phyloP scores from a whole-genome alignment of 2,329 filamentous ascomycete species.

The Hymenoscyphus repandus region DNA sequence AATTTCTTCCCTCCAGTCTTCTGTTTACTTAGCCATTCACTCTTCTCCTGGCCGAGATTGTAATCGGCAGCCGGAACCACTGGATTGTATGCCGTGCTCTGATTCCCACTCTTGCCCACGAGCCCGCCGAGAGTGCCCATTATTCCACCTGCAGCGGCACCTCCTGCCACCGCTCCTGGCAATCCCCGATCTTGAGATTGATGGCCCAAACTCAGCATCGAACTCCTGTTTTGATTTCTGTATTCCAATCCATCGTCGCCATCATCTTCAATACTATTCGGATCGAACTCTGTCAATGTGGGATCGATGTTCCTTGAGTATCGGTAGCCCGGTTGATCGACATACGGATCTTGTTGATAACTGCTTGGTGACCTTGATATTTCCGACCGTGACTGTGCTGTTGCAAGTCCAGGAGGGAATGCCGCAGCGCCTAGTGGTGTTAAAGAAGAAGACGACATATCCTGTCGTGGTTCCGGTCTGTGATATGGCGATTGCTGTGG shows the following conservation, averaged over 20 bases:
- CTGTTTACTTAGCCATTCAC: slow-evolving; percentile 57
- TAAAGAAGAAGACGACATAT: slow-evolving; percentile 23
- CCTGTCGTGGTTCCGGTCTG: slow-evolving; percentile 11
- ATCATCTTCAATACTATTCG: slow-evolving; percentile 77
- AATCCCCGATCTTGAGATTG: slow-evolving; percentile 17
- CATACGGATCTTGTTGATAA: slow-evolving; percentile 24
- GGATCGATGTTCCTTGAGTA: slow-evolving; percentile 29
- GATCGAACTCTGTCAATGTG: slow-evolving; percentile 41
- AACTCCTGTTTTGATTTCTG: slow-evolving; percentile 46
- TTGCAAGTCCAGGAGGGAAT: slow-evolving; percentile 24
- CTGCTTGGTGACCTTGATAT: slow-evolving; percentile 22
- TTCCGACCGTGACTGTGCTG: slow-evolving; percentile 24
- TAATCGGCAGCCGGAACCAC: slow-evolving; percentile 15
- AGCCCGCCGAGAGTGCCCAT: slow-evolving; percentile 27
- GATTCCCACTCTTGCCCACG: slow-evolving; percentile 23
- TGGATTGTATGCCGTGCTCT: slow-evolving; percentile 26
- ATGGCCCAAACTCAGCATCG: slow-evolving; percentile 35
- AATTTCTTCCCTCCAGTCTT: slow-evolving; percentile 58
- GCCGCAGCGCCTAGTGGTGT: slow-evolving; percentile 29
- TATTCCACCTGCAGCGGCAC: slow-evolving; percentile 38
- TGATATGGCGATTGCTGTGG: slow-evolving; percentile 16
- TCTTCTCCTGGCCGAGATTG: slow-evolving; percentile 49
- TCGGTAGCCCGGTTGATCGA: slow-evolving; percentile 23
- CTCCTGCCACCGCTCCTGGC: slow-evolving; percentile 26
- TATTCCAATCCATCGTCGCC: slow-evolving; percentile 76